Percentiles rank a stretch among this genome's conserved stretches.
These are phyloP conservation scores for Graphilbum fragrans DNA, from an alignment of 2,329 filamentous ascomycete species.

Conservation along the genomic window DNA sequence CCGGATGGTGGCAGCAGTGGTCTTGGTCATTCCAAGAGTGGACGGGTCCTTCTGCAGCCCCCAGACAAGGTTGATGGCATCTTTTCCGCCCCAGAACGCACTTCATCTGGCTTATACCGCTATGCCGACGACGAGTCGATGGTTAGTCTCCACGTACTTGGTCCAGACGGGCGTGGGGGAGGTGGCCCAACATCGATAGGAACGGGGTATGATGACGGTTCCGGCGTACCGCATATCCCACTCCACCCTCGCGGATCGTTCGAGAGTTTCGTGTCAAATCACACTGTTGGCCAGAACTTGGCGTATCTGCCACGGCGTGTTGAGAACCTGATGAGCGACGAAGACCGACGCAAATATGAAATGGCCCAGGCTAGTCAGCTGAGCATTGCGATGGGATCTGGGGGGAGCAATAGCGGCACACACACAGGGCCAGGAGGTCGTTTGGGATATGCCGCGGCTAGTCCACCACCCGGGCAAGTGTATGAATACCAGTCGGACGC, in stretches of 20 bases:
- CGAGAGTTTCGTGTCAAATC: constrained; percentile 50
- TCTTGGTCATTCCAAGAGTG: constrained; percentile 35
- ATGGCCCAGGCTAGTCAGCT: constrained; percentile 49
- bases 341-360: constrained; percentile 63
- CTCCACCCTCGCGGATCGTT: constrained; percentile 50
- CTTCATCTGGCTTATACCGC: constrained; percentile 56
- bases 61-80: constrained; percentile 64
- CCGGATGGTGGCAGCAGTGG: constrained; percentile 7
- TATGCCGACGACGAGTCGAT: constrained; percentile 59
- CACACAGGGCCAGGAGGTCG: constrained; percentile 9
- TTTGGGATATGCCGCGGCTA: constrained; percentile 12
- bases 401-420: constrained; percentile 1
- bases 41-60: constrained; percentile 46
- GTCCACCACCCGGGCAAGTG: constrained; percentile 29
- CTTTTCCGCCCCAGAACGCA: constrained; percentile 60
- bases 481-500: constrained; percentile 34
- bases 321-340: constrained; percentile 66
- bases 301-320: constrained; percentile 56
- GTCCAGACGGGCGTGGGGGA: neutral
- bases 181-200: neutral
- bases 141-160: constrained; percentile 34
- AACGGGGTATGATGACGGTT: neutral
- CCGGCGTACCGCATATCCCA: constrained; percentile 21
- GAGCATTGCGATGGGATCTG: constrained; percentile 19
- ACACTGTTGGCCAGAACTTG: constrained; percentile 39